Conservation (phyloP, 1,284 basidiomycete species). For the Malassezia slooffiae region DNA sequence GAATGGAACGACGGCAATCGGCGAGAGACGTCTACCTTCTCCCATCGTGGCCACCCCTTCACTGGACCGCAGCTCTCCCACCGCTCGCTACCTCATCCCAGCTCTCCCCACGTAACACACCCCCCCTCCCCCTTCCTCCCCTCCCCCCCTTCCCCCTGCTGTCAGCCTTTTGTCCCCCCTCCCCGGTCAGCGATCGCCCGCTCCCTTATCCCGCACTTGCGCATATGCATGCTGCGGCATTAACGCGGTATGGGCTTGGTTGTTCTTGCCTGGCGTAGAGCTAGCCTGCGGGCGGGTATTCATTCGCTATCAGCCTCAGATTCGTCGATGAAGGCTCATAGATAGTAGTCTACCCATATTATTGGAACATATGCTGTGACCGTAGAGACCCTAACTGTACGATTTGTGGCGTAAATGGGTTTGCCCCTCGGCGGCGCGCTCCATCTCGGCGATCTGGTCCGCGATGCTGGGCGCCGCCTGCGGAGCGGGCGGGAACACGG, state of each 20-base stretch:
- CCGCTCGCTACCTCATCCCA: too few species aligned
- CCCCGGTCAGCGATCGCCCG: conserved; percentile 8
- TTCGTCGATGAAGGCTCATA: conserved; percentile 18
- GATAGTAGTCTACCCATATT: conserved; percentile 18
- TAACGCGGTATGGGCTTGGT: conserved; percentile 17
- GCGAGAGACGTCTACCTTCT: too few species aligned
- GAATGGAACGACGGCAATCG: too few species aligned
- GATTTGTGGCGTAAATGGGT: too few species aligned
- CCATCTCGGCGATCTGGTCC: conserved; percentile 7
- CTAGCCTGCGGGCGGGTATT: conserved; percentile 9
- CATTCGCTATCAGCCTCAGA: conserved; percentile 20
- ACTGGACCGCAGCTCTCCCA: too few species aligned
- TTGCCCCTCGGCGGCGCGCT: conserved; percentile 9
- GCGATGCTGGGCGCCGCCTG: not conserved
- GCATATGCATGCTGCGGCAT: conserved; percentile 11
- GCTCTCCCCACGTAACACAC: too few species aligned
- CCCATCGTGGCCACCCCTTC: too few species aligned
- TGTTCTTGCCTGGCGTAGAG: conserved; percentile 16
- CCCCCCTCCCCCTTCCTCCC: too few species aligned
- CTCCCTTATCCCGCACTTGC: conserved; percentile 17
- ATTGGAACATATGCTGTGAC: not conserved
- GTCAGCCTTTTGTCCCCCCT: too few species aligned
- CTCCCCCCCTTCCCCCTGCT: too few species aligned
- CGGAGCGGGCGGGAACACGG: not conserved
- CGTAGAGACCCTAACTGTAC: too few species aligned